Conservation (phyloP, 495 filamentous ascomycete species). For the Penicillium malachiteum region DNA sequence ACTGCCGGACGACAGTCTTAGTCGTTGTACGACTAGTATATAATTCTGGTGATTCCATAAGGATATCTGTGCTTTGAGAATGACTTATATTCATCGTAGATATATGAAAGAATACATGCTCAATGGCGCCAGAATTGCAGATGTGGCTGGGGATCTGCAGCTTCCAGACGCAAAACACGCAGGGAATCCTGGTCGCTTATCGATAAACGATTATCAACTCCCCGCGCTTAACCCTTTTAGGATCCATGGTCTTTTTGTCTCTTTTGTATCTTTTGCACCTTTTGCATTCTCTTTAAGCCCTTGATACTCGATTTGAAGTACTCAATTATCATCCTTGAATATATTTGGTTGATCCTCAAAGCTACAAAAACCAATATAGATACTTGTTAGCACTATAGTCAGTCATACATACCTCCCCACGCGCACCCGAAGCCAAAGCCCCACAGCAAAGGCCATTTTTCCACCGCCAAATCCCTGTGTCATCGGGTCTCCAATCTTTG, state of each 20-base stretch:
- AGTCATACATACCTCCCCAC: slow-evolving; percentile 1
- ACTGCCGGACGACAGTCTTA: not conserved
- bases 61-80: not conserved
- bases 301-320: not conserved
- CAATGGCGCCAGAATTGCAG: not conserved
- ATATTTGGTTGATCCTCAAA: not conserved
- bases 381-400: not conserved
- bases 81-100: not conserved
- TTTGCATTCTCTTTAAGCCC: too few species aligned
- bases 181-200: slow-evolving; percentile 10
- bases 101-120: not conserved
- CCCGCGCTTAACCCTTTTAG: slow-evolving; percentile 19
- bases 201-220: slow-evolving; percentile 19
- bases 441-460: slow-evolving; percentile 26
- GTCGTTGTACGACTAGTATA: not conserved
- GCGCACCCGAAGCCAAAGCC: slow-evolving; percentile 13
- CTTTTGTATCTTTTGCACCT: too few species aligned
- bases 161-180: not conserved
- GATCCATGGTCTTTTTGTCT: not conserved
- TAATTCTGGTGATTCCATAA: slow-evolving; percentile 1
- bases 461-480: slow-evolving; percentile 26
- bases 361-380: not conserved
- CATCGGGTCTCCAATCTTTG: slow-evolving; percentile 5
- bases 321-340: too few species aligned
- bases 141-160: slow-evolving; percentile 6